Percentiles rank a stretch among this genome's conserved stretches.
Conservation (phyloP, 768 basidiomycete genomes). For the Cyathus striatus region DNA sequence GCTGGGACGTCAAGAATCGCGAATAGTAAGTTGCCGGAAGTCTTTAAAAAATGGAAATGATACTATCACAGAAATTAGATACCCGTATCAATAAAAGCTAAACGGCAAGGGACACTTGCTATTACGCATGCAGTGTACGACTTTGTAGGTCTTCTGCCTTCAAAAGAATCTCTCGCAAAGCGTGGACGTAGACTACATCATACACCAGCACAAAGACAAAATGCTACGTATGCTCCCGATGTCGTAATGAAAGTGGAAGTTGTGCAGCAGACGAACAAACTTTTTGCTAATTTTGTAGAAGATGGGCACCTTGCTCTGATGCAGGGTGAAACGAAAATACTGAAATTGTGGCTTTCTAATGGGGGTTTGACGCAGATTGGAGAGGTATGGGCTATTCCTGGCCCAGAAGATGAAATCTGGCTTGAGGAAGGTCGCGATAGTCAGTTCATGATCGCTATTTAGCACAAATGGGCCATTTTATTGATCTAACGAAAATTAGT, state of each 20-base stretch:
- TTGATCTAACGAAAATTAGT: no score
- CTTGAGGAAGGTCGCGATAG: slow-evolving; percentile 25
- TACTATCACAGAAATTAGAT: slow-evolving; percentile 32
- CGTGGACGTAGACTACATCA: slow-evolving; percentile 77
- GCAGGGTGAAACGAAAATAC: slow-evolving; percentile 63
- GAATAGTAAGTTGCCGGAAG: slow-evolving; percentile 51
- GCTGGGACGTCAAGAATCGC: slow-evolving; percentile 59
- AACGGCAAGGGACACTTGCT: slow-evolving; percentile 43
- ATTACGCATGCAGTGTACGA: slow-evolving; percentile 58
- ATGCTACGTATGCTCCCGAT: slow-evolving; percentile 69
- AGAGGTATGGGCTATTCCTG: slow-evolving; percentile 70
- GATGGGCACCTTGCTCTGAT: slow-evolving; percentile 46
- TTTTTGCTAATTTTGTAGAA: slow-evolving; percentile 53
- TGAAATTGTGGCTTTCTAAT: slow-evolving; percentile 62
- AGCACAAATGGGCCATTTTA: no score
- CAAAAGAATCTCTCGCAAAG: slow-evolving; percentile 57
- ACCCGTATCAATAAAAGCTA: slow-evolving; percentile 56
- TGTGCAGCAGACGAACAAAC: slow-evolving; percentile 57
- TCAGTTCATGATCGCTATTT: no score
- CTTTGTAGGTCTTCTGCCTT: slow-evolving; percentile 71
- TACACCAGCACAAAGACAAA: slow-evolving; percentile 65
- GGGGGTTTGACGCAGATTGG: slow-evolving; percentile 51
- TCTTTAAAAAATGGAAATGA: background rate
- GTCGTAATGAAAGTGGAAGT: slow-evolving; percentile 55
- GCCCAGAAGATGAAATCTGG: slow-evolving; percentile 61